Base-by-base conservation (phyloP, 2,329 filamentous ascomycete species). In the Nigrospora sphaerica region DNA sequence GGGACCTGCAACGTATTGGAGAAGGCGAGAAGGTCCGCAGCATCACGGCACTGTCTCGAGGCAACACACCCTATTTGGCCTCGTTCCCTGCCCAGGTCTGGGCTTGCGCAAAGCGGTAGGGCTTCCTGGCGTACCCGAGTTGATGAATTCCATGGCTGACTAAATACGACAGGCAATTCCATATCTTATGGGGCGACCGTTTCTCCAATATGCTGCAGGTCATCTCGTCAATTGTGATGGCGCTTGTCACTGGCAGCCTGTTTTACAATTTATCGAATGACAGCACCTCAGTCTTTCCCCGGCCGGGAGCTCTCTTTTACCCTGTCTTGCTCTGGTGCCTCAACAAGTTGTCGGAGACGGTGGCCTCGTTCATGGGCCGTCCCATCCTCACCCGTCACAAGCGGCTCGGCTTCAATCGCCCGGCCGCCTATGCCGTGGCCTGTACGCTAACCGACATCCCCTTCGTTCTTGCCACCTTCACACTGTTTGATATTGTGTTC, bases 181-280 rank as follows among this genome's bases (percentile, higher is more conserved):
- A 61, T 39, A 57, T 61, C 28, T 57, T 63, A 49, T 56, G 62
- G 48, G 62, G 62, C 14, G 60, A 65, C 48, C 51, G 60, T 16
- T 41, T 60, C 9, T 56, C 63, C 1, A 58, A 64, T 12, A 50
- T 55, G 11, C 51, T 62, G 14, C 58, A 63, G 38, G 46, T 80
- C 2, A 71, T 80, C 49, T 83, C 85, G 55, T 83, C 86, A 55
- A 73, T 78, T 36, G 68, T 80, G 51, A 78, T 86, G 67, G 77
- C 82, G 32, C 67, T 88, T 42, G 78, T 88, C 52, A 75, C 85
- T 44, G 80, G 53, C 71, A 78, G 60, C 45, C 74, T 88, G 47
- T 88, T 87, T 62, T 88, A 77, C 68, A 78, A 86, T 57, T 64
- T 86, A 17, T 59, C 69, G 7, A 51, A 65, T 1, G 71, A 72